Base-by-base conservation (phyloP, 2,329 filamentous ascomycete genomes). In the Diaporthe aspalathi region DNA sequence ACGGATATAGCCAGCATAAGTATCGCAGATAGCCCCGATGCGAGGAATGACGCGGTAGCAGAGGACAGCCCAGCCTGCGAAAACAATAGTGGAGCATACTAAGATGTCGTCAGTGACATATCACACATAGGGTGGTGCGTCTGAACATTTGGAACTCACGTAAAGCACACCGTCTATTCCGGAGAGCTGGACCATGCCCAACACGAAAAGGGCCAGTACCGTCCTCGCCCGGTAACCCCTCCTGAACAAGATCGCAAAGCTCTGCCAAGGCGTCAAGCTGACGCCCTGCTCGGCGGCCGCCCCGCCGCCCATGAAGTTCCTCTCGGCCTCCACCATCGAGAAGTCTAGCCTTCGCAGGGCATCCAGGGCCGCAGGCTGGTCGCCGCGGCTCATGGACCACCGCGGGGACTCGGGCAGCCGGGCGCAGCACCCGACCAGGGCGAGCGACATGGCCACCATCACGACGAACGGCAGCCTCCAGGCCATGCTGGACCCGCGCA, bases 101-200 rank as follows among this genome's bases (percentile, higher is more conserved):
- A 53, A 14, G 22, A 20, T 12, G 12, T 27, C 5, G 14, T 56
- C 12, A 72, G 52, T 43, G 27, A 22, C 2, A 3, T 14, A 29
- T 3, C 3, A 2, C 8, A 49, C 5, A 27, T 53, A 29, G 29
- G 16, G 6, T 8, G 27, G 67, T 82, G 32, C 32, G 9, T 5
- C 32, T 24, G 24, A 16, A 35, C 9, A 35, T 35, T 35, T 35
- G 32, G 32, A 9, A 80, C 84, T 77, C 76, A 88, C 87, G 71
- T 90, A 91, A 29, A 90, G 81, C 6, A 91, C 84, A 0, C 87
- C 89, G 73, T 92, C 90, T 63, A 91, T 91, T 0, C 90, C 89
- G 35, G 83, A 87, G 0, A 91, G 79, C 74, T 92, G 90, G 40
- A 88, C 84, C 83, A 90, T 88, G 1, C 82, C 85, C 77, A 91